Base-by-base conservation (phyloP, 192 early-diverging fungal species). In the Coemansia sp. region DNA sequence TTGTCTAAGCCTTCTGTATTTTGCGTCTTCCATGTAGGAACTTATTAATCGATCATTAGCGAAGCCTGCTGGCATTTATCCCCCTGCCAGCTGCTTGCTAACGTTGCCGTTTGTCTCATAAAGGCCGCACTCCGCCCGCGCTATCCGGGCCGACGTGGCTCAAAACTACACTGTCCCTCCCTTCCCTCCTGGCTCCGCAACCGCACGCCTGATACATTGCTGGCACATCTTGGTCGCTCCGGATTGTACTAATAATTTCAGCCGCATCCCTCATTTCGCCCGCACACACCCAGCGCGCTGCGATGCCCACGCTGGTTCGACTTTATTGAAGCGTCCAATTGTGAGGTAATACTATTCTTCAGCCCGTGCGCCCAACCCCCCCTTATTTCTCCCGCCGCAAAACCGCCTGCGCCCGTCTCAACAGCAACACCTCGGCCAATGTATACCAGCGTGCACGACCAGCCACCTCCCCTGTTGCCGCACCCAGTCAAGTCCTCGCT, bases 381-480 rank as follows among this genome's bases (percentile, higher is more conserved):
- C 39, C 28, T 38, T 32, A 38, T 42, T 63, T 12, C 41, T n/a
- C 10, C 27, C 27, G 28, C 27, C 10, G 39, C 26, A 17, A 4
- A 3, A 6, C 50, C 14, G 36, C 19, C 25, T 23, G 32, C 36
- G 36, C 35, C 22, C 50, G 25, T 4, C 26, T 26, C 7, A 30
- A 30, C n/a, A 25, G 25, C 53, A 19, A 21, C 26, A 43, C 40
- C 21, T 29, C 53, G 8, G 29, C 25, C 29, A 45, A 75, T 75
- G 71, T 75, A 67, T 41, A 42, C 64, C 45, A 75, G 64, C 25
- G 71, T 67, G 57, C 71, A 75, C 60, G 60, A 62, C 56, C 71
- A 67, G 60, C 64, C 71, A 63, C 71, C 59, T 9, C 50, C 63
- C 50, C 70, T 62, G 70, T 55, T 75, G 60, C 61, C 64, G 60